Conservation (phyloP, 495 filamentous ascomycete species). For the Clohesyomyces aquaticus region DNA sequence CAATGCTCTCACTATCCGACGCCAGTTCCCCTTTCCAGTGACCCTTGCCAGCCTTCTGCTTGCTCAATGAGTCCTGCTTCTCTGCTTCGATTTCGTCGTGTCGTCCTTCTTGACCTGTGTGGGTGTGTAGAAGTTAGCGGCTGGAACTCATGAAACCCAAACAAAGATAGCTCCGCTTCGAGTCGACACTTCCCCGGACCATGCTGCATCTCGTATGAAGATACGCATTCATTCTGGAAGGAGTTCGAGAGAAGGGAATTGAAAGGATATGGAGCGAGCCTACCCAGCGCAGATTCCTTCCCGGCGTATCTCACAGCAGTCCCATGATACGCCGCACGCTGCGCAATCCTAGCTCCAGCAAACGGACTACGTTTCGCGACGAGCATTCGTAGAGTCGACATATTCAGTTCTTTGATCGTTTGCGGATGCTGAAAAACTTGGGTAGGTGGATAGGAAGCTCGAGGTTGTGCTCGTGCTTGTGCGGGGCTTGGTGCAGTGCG, state of each 20-base stretch:
- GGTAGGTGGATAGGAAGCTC: no score
- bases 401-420: conserved; percentile 6
- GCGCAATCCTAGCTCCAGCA: conserved; percentile 23
- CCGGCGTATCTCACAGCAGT: conserved; percentile 31
- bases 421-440: not conserved
- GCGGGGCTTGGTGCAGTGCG: no score
- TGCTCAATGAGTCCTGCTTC: conserved; percentile 71
- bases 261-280: conserved; percentile 5
- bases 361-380: conserved; percentile 24
- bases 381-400: conserved; percentile 25
- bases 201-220: no score
- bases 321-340: conserved; percentile 26
- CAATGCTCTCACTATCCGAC: conserved; percentile 77
- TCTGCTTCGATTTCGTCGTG: conserved; percentile 62
- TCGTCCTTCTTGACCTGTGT: conserved; percentile 43
- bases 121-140: not conserved
- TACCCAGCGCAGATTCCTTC: conserved; percentile 45
- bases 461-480: no score
- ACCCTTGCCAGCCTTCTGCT: conserved; percentile 72
- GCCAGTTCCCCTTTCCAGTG: conserved; percentile 83
- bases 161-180: no score
- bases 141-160: not conserved
- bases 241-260: no score
- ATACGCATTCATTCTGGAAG: no score
- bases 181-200: no score